A percentile compares a stretch with the other conserved stretches of the same genome.
Conservation (phyloP, 225 moss, liverwort and hornwort species). For the Neckera pumila region DNA sequence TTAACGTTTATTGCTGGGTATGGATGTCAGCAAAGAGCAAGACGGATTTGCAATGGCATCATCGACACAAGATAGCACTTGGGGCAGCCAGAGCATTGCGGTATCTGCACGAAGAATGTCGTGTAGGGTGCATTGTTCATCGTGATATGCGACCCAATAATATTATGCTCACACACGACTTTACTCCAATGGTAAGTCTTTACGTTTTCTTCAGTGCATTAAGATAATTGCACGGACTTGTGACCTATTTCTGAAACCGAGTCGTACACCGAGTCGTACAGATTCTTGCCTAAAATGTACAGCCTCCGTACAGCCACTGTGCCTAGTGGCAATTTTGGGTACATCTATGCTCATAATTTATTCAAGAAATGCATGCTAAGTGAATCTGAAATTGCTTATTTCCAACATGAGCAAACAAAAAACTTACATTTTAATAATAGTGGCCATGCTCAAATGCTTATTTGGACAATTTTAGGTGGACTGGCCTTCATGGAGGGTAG, state of each 20-base stretch:
- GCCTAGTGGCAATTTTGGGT: neutral
- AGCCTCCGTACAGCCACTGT: neutral
- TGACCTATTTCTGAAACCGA: neutral
- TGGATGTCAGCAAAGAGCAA: constrained; percentile 10
- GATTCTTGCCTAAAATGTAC: neutral
- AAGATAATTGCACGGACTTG: neutral
- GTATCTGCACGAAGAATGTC: constrained; percentile 44
- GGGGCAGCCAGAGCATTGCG: constrained; percentile 34
- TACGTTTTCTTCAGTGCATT: neutral
- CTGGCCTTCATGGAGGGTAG: neutral
- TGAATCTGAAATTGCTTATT: neutral
- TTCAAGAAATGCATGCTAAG: neutral
- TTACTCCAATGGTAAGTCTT: constrained; percentile 30
- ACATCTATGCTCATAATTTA: neutral
- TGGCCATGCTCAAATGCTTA: neutral
- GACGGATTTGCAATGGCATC: constrained; percentile 26
- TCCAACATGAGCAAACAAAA: neutral
- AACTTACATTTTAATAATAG: neutral
- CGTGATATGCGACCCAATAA: constrained; percentile 48
- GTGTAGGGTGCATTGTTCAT: constrained; percentile 45
- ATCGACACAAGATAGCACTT: constrained; percentile 29
- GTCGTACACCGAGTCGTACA: neutral
- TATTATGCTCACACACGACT: constrained; percentile 42
- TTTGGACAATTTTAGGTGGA: neutral
- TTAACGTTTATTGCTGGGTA: neutral